These are phyloP conservation scores for Elsinoe australis DNA, from an alignment of 2,329 filamentous ascomycete species.

Conservation along the genomic window DNA sequence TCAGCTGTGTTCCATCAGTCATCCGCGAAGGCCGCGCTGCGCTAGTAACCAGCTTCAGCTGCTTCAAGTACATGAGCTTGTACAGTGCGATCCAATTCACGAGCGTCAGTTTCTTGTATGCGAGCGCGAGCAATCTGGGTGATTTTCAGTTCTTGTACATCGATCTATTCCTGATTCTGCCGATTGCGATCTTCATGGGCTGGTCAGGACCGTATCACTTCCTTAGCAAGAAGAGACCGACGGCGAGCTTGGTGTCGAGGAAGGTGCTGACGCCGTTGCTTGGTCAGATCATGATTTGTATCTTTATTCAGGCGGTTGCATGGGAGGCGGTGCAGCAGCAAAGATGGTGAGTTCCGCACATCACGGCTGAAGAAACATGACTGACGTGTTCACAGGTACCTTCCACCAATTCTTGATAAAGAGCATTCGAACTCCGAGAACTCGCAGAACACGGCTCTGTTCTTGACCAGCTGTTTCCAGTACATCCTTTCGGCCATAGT, in stretches of 20 bases:
- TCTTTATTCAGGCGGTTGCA: slow-evolving; percentile 65
- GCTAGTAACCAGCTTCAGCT: slow-evolving; percentile 96
- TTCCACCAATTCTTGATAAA: slow-evolving; percentile 66
- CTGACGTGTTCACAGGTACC: slow-evolving; percentile 49
- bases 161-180: slow-evolving; percentile 82
- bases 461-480: slow-evolving; percentile 85
- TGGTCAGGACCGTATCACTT: slow-evolving; percentile 80
- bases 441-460: slow-evolving; percentile 86
- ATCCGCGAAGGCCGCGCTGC: slow-evolving; percentile 90
- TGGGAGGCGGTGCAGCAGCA: slow-evolving; percentile 70
- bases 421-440: slow-evolving; percentile 82
- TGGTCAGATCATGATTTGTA: slow-evolving; percentile 76
- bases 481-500: slow-evolving; percentile 88
- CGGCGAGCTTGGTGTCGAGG: slow-evolving; percentile 80
- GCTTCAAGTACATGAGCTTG: slow-evolving; percentile 99
- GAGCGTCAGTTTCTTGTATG: slow-evolving; percentile 92
- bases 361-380: background rate
- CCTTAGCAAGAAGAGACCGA: slow-evolving; percentile 77
- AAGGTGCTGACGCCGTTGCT: slow-evolving; percentile 87
- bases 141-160: slow-evolving; percentile 99
- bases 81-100: slow-evolving; percentile 99
- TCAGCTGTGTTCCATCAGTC: slow-evolving; percentile 86
- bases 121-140: slow-evolving; percentile 84
- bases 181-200: slow-evolving; percentile 97
- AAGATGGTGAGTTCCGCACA: slow-evolving; percentile 55